Base-by-base conservation (phyloP, 169 alveolate species). In the Plasmodium chabaudi region DNA sequence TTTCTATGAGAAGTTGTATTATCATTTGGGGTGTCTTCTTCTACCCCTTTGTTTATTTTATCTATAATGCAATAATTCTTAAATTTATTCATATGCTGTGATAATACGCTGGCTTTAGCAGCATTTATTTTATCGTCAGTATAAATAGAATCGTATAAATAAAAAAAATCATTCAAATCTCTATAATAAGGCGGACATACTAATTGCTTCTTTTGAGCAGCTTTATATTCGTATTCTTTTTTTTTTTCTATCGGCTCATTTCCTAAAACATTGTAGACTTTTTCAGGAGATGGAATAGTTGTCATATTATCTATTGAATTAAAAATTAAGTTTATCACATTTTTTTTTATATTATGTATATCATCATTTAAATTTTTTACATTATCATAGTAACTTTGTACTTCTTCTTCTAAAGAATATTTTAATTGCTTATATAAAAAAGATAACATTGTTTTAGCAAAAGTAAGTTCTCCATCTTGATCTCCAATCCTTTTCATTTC, bases 371-470 rank as follows among this genome's bases (percentile, higher is more conserved):
- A 1, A 63, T 77, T 64, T 51, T 64, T 77, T 12, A 77, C 75
- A 25, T 63, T 42, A 2, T 47, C 55, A 44, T 77, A 77, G 44
- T 57, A 77, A 19, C 65, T 47, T 19, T 64, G 74, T 15, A 77
- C 75, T 55, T 77, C 77, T 13, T 77, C 88, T 56, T 77, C 88
- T n/a, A 77, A 44, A 27, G 77, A 77, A 42, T 63, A 77, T 56
- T 77, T 77, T 17, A 77, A 68, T 44, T 77, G 88, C 51, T 77
- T 77, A 46, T 77, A 77, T 34, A 77, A 68, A 64, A 77, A 77
- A 13, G 68, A n/a, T 57, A 77, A 17, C 88, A 77, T 77, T 9
- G 88, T 57, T 77, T 77, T 77, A 19, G 65, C 88, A 63, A 77
- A 25, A n/a, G 88, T 44, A 47, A 77, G 57, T 42, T 77, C 88